Conservation (phyloP, 2,329 filamentous ascomycete genomes). For the Alternaria consortialis region DNA sequence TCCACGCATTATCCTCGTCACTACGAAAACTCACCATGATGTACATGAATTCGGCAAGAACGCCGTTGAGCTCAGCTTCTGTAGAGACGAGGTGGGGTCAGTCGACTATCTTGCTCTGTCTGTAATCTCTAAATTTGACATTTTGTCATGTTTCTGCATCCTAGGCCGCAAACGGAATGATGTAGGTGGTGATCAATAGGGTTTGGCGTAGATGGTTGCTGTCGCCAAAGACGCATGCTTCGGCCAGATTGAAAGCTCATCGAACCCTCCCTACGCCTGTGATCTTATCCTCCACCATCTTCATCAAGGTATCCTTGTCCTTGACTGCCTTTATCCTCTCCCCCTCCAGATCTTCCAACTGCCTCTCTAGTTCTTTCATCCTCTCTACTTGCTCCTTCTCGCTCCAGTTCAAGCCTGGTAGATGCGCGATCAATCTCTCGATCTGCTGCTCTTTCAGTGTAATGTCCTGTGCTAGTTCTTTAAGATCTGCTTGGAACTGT, state of each 20-base stretch:
- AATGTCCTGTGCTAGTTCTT: constrained; percentile 78
- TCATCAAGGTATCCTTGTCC: constrained; percentile 55
- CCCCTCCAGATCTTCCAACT: constrained; percentile 54
- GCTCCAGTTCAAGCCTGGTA: constrained; percentile 81
- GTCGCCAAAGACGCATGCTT: background rate
- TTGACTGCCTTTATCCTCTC: constrained; percentile 53
- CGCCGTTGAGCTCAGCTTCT: too few relatives aligned
- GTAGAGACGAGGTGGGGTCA: too few relatives aligned
- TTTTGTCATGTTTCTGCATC: too few relatives aligned
- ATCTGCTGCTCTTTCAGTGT: constrained; percentile 85
- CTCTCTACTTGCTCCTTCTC: constrained; percentile 77
- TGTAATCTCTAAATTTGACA: too few relatives aligned
- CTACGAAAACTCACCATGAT: too few relatives aligned
- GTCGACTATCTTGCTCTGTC: too few relatives aligned
- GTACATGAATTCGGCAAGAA: too few relatives aligned
- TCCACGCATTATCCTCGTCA: too few relatives aligned
- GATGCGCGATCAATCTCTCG: constrained; percentile 75
- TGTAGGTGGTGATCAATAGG: too few relatives aligned
- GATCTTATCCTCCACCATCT: constrained; percentile 59
- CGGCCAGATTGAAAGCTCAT: constrained; percentile 9
- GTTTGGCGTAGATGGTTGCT: background rate
- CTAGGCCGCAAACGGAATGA: too few relatives aligned
- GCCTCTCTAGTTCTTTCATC: constrained; percentile 56
- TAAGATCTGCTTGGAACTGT: constrained; percentile 71
- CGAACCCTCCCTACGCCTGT: constrained; percentile 38